Evolutionary conservation across 1,139 yeast species (phyloP).

Genomic region (Geotrichum cucujoidarum): DNA sequence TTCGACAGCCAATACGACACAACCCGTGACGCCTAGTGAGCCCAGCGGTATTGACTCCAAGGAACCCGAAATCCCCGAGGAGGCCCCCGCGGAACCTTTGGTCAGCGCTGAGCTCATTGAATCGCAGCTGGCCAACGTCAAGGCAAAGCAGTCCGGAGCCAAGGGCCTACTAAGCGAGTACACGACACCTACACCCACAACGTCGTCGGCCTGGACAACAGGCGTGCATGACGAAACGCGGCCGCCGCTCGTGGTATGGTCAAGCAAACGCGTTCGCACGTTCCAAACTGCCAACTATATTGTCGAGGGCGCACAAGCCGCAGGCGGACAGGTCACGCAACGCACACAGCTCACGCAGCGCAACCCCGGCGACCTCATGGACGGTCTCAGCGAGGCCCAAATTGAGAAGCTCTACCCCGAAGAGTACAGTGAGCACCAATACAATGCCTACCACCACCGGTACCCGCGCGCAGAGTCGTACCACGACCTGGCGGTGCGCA

Average conservation of each 20-base stretch:
- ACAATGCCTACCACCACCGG: slow-evolving; percentile 89
- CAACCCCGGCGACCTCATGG: slow-evolving; percentile 79
- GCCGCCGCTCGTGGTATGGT: slow-evolving; percentile 60
- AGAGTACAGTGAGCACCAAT: slow-evolving; percentile 59
- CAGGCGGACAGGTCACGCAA: slow-evolving; percentile 10
- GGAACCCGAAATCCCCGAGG: neutral
- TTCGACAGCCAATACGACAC: neutral
- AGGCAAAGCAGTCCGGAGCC: slow-evolving; percentile 12
- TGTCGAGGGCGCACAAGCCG: slow-evolving; percentile 27
- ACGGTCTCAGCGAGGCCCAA: slow-evolving; percentile 58
- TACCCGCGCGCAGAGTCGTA: slow-evolving; percentile 91
- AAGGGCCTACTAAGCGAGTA: slow-evolving; percentile 11
- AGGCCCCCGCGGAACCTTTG: neutral
- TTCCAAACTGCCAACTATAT: slow-evolving; percentile 72
- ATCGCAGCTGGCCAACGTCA: slow-evolving; percentile 17
- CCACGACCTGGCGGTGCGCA: slow-evolving; percentile 89
- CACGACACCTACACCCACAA: slow-evolving; percentile 20
- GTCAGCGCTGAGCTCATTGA: slow-evolving; percentile 21
- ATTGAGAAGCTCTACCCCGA: slow-evolving; percentile 57
- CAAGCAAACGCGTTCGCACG: slow-evolving; percentile 83
- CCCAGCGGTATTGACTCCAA: neutral
- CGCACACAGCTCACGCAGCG: slow-evolving; percentile 80
- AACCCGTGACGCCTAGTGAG: neutral
- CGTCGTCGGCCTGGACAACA: slow-evolving; percentile 15
- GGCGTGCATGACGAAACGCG: slow-evolving; percentile 21